phyloP scores from a whole-genome alignment of 345 rosid genomes.

The Moringa oleifera region DNA sequence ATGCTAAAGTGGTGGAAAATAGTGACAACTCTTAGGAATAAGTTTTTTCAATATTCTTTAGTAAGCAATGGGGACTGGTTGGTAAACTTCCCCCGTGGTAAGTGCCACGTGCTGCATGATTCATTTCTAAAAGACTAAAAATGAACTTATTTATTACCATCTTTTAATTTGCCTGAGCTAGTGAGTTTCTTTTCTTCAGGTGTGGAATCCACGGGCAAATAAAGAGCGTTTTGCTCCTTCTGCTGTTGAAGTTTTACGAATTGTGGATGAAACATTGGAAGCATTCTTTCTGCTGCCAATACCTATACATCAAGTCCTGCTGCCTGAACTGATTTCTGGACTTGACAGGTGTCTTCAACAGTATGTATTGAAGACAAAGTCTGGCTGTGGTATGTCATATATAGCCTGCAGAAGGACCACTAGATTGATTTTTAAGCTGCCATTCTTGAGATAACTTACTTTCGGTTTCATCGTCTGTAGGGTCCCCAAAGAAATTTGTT shows the following conservation, averaged over 20 bases:
- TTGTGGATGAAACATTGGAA: slow-evolving; percentile 82
- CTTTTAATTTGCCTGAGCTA: not conserved
- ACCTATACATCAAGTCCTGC: slow-evolving; percentile 68
- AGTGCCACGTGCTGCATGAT: not conserved
- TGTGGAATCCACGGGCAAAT: slow-evolving; percentile 75
- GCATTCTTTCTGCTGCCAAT: slow-evolving; percentile 91
- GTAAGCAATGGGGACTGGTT: too few species aligned
- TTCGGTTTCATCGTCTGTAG: slow-evolving; percentile 31
- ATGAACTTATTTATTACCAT: not conserved
- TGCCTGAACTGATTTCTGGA: slow-evolving; percentile 69
- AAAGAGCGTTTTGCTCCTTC: slow-evolving; percentile 78
- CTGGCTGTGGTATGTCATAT: slow-evolving; percentile 74
- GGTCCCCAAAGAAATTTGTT: slow-evolving; percentile 53
- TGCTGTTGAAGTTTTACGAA: slow-evolving; percentile 76
- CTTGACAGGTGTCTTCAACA: slow-evolving; percentile 78
- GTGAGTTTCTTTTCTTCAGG: slow-evolving; percentile 34
- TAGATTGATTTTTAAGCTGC: not conserved
- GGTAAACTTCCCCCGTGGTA: too few species aligned
- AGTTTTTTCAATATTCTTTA: too few species aligned
- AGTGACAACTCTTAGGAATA: too few species aligned
- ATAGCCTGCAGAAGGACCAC: slow-evolving; percentile 2
- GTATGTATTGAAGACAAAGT: slow-evolving; percentile 68
- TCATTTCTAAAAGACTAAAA: not conserved
- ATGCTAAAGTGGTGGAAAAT: too few species aligned
- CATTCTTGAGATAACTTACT: not conserved